Conservation (phyloP, 2,329 filamentous ascomycete genomes). For the Claviceps fusiformis region DNA sequence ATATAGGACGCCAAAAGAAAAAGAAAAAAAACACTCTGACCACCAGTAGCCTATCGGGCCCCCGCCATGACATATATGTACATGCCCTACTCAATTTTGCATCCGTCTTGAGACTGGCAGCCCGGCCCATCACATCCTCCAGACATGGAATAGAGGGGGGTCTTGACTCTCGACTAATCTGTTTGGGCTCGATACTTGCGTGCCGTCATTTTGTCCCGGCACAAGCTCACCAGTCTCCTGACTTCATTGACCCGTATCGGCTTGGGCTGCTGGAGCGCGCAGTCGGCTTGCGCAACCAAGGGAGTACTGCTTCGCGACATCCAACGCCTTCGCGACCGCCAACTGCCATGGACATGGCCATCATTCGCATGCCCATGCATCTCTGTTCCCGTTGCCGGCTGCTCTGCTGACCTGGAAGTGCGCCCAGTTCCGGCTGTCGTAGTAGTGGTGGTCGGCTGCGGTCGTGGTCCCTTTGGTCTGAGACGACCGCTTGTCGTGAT, state of each 20-base stretch:
- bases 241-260: slow-evolving; percentile 18
- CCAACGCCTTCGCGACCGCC: slow-evolving; percentile 8
- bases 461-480: neutral
- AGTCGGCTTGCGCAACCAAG: slow-evolving; percentile 16
- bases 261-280: slow-evolving; percentile 17
- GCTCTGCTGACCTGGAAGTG: neutral
- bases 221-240: slow-evolving; percentile 17
- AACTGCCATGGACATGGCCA: slow-evolving; percentile 1
- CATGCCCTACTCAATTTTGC: too few relatives aligned
- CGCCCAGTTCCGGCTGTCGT: neutral
- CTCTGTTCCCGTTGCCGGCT: neutral
- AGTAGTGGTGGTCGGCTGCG: neutral
- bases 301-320: slow-evolving; percentile 11
- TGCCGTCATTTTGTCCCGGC: slow-evolving; percentile 12
- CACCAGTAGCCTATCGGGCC: neutral
- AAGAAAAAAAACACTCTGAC: too few relatives aligned
- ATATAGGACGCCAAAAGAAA: neutral
- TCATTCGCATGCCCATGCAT: neutral
- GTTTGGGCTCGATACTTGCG: slow-evolving; percentile 10
- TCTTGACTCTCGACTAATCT: slow-evolving; percentile 9
- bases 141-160: neutral
- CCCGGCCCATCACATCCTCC: neutral
- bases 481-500: neutral
- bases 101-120: neutral
- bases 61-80: neutral